phyloP scores from a whole-genome alignment of 441 rosid species.

The Omphalea diandra region DNA sequence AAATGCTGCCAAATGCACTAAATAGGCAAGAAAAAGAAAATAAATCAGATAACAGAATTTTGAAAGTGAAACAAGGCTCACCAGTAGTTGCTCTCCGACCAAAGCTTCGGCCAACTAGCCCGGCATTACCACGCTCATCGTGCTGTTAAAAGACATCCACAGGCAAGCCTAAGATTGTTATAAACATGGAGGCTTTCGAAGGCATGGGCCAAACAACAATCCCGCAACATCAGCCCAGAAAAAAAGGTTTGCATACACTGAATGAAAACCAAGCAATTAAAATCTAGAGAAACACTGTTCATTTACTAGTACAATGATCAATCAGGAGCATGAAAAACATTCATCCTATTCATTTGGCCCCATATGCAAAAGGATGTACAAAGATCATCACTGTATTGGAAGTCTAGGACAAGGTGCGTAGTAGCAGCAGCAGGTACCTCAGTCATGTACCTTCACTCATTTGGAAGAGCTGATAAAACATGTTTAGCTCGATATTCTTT shows the following conservation, averaged over 20 bases:
- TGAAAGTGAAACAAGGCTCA: constrained; percentile 30
- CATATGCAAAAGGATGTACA: neutral
- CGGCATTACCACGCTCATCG: constrained; percentile 63
- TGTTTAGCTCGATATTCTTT: neutral
- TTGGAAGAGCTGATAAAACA: constrained; percentile 4
- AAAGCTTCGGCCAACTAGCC: constrained; percentile 65
- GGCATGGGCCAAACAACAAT: constrained; percentile 50
- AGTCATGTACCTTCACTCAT: neutral
- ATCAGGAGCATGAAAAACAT: constrained; percentile 1
- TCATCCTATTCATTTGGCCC: neutral
- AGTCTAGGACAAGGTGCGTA: neutral
- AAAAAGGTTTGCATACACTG: constrained; percentile 46
- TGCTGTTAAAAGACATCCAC: constrained; percentile 88
- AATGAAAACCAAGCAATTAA: constrained; percentile 42
- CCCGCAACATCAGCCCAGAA: constrained; percentile 52
- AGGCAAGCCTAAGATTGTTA: constrained; percentile 84
- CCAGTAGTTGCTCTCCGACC: constrained; percentile 52
- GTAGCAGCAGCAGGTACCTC: neutral
- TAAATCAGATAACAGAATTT: neutral
- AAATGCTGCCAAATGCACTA: neutral
- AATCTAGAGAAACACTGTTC: constrained; percentile 26
- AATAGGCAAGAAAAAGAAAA: neutral
- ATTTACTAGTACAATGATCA: constrained; percentile 19
- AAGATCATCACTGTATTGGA: neutral
- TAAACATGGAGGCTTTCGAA: constrained; percentile 50